Evolutionary conservation across 208 protist genomes (phyloP), one percentile per base, ranked within the genome.

Genomic region (Tritrichomonas foetus): DNA sequence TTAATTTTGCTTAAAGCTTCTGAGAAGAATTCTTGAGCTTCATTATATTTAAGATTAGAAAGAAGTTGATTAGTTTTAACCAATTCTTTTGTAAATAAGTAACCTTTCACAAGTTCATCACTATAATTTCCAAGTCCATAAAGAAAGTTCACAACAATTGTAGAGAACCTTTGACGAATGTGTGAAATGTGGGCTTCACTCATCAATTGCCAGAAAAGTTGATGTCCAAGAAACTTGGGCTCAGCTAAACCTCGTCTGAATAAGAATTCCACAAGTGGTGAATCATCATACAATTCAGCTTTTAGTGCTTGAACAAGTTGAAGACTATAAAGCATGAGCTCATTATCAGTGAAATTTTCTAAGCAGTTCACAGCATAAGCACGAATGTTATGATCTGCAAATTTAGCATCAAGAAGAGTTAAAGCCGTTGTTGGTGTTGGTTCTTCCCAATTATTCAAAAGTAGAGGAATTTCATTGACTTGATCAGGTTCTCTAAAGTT

Each of bases 141-240:
- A 41, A 89, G 30, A 36, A 89, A 89, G 27, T 89, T 89, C 2
- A 89, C 89, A 14, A 93, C 16, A 22, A 93, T 92, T 39, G 97
- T 95, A 1, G 96, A 96, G 94, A 97, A 96, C 16, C 97, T 95
- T 94, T 97, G 96, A 44, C 95, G 95, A 33, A 97, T 96, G 41
- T 93, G 94, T 39, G 95, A 92, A 50, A 97, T 95, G 44, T 97
- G 95, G 94, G 97, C 96, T 93, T 98, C 97, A 1, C 97, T 96
- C 75, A 97, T 96, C 36, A 98, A 95, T 94, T 97, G 97, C 97
- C 97, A 97, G 78, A 97, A 97, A 41, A 97, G 94, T 20, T 75
- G 64, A 72, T 97, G 96, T 20, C 96, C 94, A 1, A 96, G 96
- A 25, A 97, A 94, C 93, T 97, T 96, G 41, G 97, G 97, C 0